These are phyloP conservation scores for Rhizodiscina lignyota DNA, from an alignment of 495 filamentous ascomycete genomes.

Conservation along the genomic window DNA sequence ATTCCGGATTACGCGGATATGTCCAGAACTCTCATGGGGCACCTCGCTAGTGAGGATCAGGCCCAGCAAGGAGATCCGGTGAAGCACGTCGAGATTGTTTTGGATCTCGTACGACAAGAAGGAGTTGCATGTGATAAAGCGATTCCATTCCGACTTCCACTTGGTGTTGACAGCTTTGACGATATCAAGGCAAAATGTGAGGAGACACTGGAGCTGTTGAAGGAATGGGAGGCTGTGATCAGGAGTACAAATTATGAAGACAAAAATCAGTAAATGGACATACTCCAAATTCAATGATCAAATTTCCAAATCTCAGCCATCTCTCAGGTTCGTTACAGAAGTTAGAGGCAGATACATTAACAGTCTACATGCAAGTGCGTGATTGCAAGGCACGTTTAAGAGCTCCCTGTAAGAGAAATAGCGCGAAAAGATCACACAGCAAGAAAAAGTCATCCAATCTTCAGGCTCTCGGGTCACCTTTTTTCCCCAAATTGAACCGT, in stretches of 20 bases:
- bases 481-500: too few species aligned
- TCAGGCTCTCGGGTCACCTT: too few species aligned
- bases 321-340: too few species aligned
- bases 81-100: constrained; percentile 19
- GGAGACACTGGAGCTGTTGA: constrained; percentile 16
- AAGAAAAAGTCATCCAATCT: too few species aligned
- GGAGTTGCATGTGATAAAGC: constrained; percentile 15
- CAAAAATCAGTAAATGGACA: too few species aligned
- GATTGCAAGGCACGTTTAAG: too few species aligned
- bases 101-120: constrained; percentile 25
- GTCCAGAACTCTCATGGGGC: not conserved
- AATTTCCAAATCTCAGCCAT: too few species aligned
- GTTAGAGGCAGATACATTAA: too few species aligned
- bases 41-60: constrained; percentile 1
- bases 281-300: too few species aligned
- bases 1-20: constrained; percentile 3
- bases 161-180: constrained; percentile 23
- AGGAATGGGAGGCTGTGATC: constrained; percentile 20
- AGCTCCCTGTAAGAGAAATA: too few species aligned
- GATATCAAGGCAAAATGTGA: constrained; percentile 18
- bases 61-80: constrained; percentile 22
- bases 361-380: too few species aligned
- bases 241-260: constrained; percentile 6
- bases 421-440: too few species aligned
- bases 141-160: constrained; percentile 15